These are phyloP conservation scores for Hortiboletus campestris DNA, from an alignment of 768 basidiomycete genomes.

Conservation along the genomic window DNA sequence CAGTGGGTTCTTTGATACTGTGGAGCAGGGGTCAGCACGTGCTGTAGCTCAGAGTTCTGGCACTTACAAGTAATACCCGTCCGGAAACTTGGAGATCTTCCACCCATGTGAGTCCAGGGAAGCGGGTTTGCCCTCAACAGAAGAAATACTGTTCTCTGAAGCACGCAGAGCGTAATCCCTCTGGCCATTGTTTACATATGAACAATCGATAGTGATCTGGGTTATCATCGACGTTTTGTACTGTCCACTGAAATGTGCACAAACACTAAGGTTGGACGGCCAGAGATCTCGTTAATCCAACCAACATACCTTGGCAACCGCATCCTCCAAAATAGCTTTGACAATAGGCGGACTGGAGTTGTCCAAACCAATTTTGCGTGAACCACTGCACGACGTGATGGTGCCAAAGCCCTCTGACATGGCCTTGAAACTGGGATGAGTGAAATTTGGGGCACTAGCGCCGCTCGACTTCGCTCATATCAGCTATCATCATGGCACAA, in stretches of 20 bases:
- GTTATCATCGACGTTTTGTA: conserved; percentile 3
- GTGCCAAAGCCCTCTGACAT: conserved; percentile 4
- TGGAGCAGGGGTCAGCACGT: neutral
- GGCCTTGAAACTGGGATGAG: neutral
- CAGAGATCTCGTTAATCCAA: neutral
- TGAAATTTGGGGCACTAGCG: neutral
- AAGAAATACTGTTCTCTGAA: neutral
- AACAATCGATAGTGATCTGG: conserved; percentile 9
- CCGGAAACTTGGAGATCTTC: neutral
- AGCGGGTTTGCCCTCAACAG: neutral
- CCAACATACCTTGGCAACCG: neutral
- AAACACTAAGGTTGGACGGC: neutral
- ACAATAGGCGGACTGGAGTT: neutral
- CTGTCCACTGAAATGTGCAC: conserved; percentile 1
- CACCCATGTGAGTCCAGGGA: conserved; percentile 7
- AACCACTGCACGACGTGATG: neutral
- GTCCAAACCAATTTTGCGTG: neutral
- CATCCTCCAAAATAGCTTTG: conserved; percentile 1
- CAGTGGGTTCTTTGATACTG: conserved; percentile 1
- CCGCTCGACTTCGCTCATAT: neutral
- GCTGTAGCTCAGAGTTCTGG: neutral
- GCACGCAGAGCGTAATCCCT: conserved; percentile 3
- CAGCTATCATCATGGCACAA: neutral
- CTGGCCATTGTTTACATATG: conserved; percentile 5
- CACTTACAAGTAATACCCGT: conserved; percentile 1